Base-by-base conservation (phyloP, 2,329 filamentous ascomycete genomes). In the Rhytidhysteron rufulum region DNA sequence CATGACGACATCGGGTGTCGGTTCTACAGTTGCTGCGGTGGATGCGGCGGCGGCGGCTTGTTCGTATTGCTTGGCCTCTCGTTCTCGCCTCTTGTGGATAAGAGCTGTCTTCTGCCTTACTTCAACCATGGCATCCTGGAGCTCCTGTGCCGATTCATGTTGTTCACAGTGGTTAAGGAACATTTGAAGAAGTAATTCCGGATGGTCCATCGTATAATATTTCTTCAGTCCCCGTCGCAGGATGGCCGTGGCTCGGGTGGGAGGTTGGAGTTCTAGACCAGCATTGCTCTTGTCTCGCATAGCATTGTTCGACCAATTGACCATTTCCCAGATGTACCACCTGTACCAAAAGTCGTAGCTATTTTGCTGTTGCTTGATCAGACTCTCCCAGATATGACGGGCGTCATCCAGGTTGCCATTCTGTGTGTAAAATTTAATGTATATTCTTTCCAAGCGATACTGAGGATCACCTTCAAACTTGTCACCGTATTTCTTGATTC, bases 291-390 rank as follows among this genome's bases (percentile, higher is more conserved):
- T 62, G 37, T 75, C 76, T 27, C 24, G 24, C 7, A 27, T 27
- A 2, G 74, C 72, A 43, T 80, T 74, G 45, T 74, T 77, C 42
- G 74, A 72, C 77, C 79, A 83, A n/a, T 75, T 69, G 42, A 85
- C 75, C 75, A 97, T 84, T 67, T 97, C 93, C 85, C 89, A 97
- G 39, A 84, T 75, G 66, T 96, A 96, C 65, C 88, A 96, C 31
- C 83, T 82, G 40, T 90, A 76, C 93, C 93, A 98, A 62, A 97
- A 97, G 54, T 95, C 88, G 58, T 90, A 89, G 52, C 82, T 90
- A 52, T 88, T 80, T 21, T 82, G 82, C 41, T 88, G 80, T 15
- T 77, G 73, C n/a, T 79, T 70, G 17, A 79, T 77, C 21, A 97
- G 73, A 15, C 79, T 78, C 49, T 85, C 81, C 82, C 88, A 97